Percentiles rank a stretch among this genome's conserved stretches.
Conservation (phyloP, 345 rosid species). For the Cardiospermum halicacabum region DNA sequence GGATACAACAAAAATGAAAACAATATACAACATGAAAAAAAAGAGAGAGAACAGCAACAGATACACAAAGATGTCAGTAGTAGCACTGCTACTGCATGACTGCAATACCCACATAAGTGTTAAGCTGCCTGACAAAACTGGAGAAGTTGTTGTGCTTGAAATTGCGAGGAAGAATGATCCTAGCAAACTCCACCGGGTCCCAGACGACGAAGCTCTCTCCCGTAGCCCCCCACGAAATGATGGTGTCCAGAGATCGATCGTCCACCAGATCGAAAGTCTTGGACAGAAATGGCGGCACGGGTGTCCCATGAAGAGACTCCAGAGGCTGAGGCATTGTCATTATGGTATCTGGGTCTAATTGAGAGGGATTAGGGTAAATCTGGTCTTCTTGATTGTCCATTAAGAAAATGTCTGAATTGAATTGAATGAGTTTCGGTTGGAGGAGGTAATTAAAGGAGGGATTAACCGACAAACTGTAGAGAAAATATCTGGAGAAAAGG, state of each 20-base stretch:
- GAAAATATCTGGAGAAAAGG: slow-evolving; percentile 38
- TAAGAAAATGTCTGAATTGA: not conserved
- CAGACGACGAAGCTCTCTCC: slow-evolving; percentile 86
- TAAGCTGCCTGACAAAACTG: slow-evolving; percentile 94
- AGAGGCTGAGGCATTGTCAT: slow-evolving; percentile 58
- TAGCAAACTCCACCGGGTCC: slow-evolving; percentile 83
- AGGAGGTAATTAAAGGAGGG: slow-evolving; percentile 15
- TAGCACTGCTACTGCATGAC: slow-evolving; percentile 19
- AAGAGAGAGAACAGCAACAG: slow-evolving; percentile 5
- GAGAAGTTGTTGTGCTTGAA: slow-evolving; percentile 99
- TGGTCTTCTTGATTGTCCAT: slow-evolving; percentile 20
- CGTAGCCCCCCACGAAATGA: slow-evolving; percentile 76
- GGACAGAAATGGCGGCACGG: slow-evolving; percentile 70
- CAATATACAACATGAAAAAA: slow-evolving; percentile 1
- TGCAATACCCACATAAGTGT: slow-evolving; percentile 87
- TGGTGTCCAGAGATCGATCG: slow-evolving; percentile 61
- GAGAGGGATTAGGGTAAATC: slow-evolving; percentile 9
- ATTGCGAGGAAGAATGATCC: slow-evolving; percentile 67
- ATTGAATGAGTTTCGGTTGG: no score
- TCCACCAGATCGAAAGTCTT: slow-evolving; percentile 91
- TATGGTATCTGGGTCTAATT: slow-evolving; percentile 17
- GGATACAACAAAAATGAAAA: not conserved
- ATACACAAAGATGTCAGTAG: slow-evolving; percentile 26
- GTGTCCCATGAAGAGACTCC: slow-evolving; percentile 53
- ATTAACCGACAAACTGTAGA: slow-evolving; percentile 47